These are phyloP conservation scores for Corymbia calophylla DNA, from an alignment of 441 rosid genomes.

Conservation along the genomic window DNA sequence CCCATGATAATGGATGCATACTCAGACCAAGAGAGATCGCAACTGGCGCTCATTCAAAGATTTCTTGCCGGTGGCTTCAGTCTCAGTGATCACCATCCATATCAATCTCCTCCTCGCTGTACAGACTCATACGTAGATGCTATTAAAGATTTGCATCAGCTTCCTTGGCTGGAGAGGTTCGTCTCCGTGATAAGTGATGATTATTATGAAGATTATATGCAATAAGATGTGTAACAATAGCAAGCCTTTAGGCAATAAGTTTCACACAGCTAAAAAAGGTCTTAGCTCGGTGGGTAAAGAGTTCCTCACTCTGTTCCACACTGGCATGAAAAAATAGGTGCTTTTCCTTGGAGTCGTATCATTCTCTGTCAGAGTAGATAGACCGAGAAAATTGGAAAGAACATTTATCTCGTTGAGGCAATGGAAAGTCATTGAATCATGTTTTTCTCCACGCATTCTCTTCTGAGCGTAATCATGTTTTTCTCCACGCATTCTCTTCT, in stretches of 20 bases:
- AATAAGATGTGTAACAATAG: conserved; percentile 16
- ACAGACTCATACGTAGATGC: conserved; percentile 81
- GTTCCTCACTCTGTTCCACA: background rate
- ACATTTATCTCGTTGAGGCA: background rate
- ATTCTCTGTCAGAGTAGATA: background rate
- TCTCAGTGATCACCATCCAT: conserved; percentile 72
- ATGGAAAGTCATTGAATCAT: background rate
- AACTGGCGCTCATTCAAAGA: conserved; percentile 77
- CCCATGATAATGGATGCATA: conserved; percentile 86
- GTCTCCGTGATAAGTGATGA: conserved; percentile 92
- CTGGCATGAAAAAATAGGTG: background rate
- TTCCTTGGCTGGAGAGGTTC: conserved; percentile 98
- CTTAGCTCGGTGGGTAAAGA: background rate
- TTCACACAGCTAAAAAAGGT: background rate
- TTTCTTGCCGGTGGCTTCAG: conserved; percentile 95
- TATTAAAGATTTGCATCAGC: conserved; percentile 90
- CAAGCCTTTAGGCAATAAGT: background rate
- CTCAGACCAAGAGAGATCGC: conserved; percentile 92
- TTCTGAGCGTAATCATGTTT: background rate
- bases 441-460: background rate
- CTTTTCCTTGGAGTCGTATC: background rate
- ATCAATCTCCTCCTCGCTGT: conserved; percentile 87
- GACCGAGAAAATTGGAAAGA: background rate
- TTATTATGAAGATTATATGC: conserved; percentile 74
- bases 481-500: background rate